A percentile compares a stretch with the other conserved stretches of the same genome.
These are phyloP conservation scores for Penicillium italicum DNA, from an alignment of 2,329 filamentous ascomycete genomes.

Conservation along the genomic window DNA sequence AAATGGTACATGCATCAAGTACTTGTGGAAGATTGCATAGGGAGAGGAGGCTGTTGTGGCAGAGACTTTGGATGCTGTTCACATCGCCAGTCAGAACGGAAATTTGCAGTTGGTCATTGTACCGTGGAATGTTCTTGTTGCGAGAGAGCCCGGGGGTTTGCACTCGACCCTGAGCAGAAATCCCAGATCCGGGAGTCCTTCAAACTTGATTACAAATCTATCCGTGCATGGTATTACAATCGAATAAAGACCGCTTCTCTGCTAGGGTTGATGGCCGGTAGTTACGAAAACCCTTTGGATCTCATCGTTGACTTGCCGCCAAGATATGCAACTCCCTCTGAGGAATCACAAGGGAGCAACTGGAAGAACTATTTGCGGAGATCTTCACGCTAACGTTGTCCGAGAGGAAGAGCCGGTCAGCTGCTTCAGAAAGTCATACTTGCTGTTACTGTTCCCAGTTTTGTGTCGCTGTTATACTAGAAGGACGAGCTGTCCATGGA, in stretches of 20 bases:
- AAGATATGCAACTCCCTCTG: background rate
- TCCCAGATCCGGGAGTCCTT: background rate
- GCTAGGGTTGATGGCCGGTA: background rate
- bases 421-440: background rate
- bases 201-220: background rate
- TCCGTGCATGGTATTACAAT: background rate
- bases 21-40: slow-evolving; percentile 1
- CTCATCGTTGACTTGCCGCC: slow-evolving; percentile 1
- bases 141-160: background rate
- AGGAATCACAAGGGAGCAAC: background rate
- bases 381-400: background rate
- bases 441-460: background rate
- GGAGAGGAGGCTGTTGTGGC: slow-evolving; percentile 2
- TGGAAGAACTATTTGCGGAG: background rate
- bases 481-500: background rate
- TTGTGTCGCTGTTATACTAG: background rate
- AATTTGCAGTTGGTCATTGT: background rate
- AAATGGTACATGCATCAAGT: slow-evolving; percentile 8
- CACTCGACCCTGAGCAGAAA: background rate
- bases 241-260: background rate
- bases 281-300: slow-evolving; percentile 1
- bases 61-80: slow-evolving; percentile 2
- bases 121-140: background rate
- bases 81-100: background rate
- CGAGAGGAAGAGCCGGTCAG: background rate